Base-by-base conservation (phyloP, 1,284 basidiomycete genomes). In the Melampsora larici-populina region DNA sequence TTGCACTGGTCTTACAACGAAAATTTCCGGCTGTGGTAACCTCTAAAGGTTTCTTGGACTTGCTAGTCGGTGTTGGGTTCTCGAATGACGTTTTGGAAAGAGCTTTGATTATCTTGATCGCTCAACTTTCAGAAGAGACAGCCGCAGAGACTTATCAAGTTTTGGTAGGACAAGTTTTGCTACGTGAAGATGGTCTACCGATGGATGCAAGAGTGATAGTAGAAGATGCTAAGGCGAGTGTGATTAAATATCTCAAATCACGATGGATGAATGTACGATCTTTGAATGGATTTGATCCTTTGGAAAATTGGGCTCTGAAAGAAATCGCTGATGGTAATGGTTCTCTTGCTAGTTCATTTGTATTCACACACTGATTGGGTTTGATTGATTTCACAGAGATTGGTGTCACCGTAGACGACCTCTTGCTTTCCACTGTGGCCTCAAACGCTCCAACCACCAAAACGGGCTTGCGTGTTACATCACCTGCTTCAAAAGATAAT, bases 271-370 rank as follows among this genome's bases (percentile, higher is more conserved):
- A 86, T n/a, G 88, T 94, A 48, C 87, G 91, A 21, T 88, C 90
- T 74, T 89, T 90, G 62, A 88, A 89, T n/a, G 92, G 92, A 0
- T 96, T 97, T 81, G 89, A 91, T 65, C 84, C 85, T 5, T 86
- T 97, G 26, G 92, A 96, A 68, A 87, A 87, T 7, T 96, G 93
- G 93, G 89, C 91, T 0, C 84, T 95, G 76, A 91, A 93, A 82
- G 95, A 97, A 82, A 91, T 97, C 64, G 88, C 89, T 46, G 89
- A 92, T 82, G 89, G 92, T 94, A 80, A 79, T 43, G 33, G 2
- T 33, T 17, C 2, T 40, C 33, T 58, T 66, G 8, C 24, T 40
- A 11, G 18, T 9, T 64, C 2, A n/a, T 65, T 26, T 29, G 21
- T 18, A 18, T 17, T 15, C 26, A n/a, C 46, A n/a, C 13, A 31